phyloP scores from a whole-genome alignment of 2,329 filamentous ascomycete species.

The Botrytis cinerea region DNA sequence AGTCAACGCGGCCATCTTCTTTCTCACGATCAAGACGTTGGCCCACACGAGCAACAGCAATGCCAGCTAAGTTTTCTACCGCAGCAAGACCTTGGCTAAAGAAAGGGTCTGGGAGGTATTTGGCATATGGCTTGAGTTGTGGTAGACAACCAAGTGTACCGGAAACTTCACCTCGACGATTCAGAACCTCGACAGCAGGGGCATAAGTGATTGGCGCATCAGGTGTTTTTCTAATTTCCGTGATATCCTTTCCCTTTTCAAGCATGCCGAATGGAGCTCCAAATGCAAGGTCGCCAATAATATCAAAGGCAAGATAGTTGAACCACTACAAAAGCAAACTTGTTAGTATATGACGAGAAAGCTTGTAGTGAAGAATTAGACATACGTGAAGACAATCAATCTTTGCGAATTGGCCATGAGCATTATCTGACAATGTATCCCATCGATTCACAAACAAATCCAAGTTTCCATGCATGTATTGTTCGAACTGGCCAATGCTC shows the following conservation, averaged over 20 bases:
- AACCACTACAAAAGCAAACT: slow-evolving; percentile 57
- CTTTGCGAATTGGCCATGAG: slow-evolving; percentile 53
- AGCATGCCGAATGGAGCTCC: slow-evolving; percentile 84
- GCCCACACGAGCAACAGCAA: slow-evolving; percentile 80
- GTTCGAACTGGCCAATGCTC: slow-evolving; percentile 80
- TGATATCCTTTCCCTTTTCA: slow-evolving; percentile 71
- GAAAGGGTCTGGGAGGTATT: slow-evolving; percentile 78
- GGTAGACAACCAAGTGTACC: slow-evolving; percentile 76
- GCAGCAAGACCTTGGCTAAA: slow-evolving; percentile 73
- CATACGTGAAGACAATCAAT: slow-evolving; percentile 66
- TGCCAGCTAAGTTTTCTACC: slow-evolving; percentile 79
- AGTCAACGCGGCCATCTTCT: slow-evolving; percentile 68
- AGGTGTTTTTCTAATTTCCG: slow-evolving; percentile 67
- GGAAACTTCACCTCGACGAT: slow-evolving; percentile 83
- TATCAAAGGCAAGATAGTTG: slow-evolving; percentile 62
- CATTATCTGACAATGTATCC: slow-evolving; percentile 58
- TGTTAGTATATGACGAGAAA: not conserved
- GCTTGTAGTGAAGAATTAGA: not conserved
- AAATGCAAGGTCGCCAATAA: slow-evolving; percentile 64
- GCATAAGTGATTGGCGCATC: slow-evolving; percentile 66
- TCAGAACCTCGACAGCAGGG: slow-evolving; percentile 82
- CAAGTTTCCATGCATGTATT: slow-evolving; percentile 81
- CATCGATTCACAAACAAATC: slow-evolving; percentile 72
- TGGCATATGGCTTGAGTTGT: slow-evolving; percentile 73
- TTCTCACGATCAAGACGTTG: slow-evolving; percentile 72